Evolutionary conservation across 2,329 filamentous ascomycete genomes (phyloP), one percentile per base, ranked within the genome.

Genomic region (Ophiostoma ulmi): DNA sequence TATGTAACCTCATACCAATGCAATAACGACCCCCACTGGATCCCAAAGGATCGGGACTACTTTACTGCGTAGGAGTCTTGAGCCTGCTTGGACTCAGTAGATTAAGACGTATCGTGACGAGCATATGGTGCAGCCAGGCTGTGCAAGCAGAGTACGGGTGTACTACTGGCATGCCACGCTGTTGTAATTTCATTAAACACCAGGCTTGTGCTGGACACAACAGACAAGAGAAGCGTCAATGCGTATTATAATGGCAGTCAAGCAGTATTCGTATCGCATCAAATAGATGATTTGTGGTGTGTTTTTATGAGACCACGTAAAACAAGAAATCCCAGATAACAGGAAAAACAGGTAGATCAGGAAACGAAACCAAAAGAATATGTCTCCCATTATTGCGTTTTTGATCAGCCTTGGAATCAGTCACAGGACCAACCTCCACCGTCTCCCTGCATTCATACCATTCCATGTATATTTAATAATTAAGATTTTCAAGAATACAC

Each of bases 101-200:
- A 63, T 58, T 58, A 10, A 55, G n/a, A 31, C 26, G 58, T 22
- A 63, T 63, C 58, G 58, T 36, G 58, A 61, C 55, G 55, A 58
- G 52, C 52, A 61, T 63, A 63, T 63, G 14, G 48, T 35, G 55
- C 5, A 22, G 44, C 6, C 6, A 39, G 11, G 11, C 38, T 39
- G 38, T 39, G 38, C 44, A 48, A 48, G 17, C 44, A 20, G 17
- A 17, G 44, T 22, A 26, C n/a, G 20, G 31, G 31, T 31, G 41
- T 44, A 11, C 14, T 44, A 44, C 41, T 13, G 17, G 41, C 13
- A 44, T 55, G 17, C 7, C 8, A 17, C 39, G 14, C 11, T 11
- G 39, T 55, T 44, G 44, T 20, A n/a, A 48, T 20, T 17, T 20
- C 26, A 26, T 26, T 2, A 48, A 5, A 48, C 0, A 20, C 1